phyloP scores from a whole-genome alignment of 805 yeast species.

The Cyberlindnera maritima region DNA sequence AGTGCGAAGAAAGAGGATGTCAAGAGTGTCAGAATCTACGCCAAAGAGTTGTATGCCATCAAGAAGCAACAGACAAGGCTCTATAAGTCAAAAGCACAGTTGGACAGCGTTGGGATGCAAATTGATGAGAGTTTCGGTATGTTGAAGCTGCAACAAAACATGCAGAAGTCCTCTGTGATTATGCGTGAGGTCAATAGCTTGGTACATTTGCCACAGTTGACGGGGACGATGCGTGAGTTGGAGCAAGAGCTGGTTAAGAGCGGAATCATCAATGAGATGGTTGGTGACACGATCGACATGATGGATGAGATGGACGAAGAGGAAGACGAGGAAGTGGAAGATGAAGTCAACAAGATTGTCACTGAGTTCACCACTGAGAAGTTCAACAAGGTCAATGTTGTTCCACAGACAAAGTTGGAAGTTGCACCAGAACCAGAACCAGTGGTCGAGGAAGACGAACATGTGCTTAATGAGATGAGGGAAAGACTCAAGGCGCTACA shows the following conservation, averaged over 20 bases:
- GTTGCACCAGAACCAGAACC: constrained; percentile 16
- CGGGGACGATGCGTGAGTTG: constrained; percentile 79
- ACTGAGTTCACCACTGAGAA: constrained; percentile 43
- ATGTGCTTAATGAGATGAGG: constrained; percentile 80
- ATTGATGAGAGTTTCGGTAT: constrained; percentile 88
- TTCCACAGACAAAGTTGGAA: constrained; percentile 30
- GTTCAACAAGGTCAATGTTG: constrained; percentile 35
- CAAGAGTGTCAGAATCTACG: constrained; percentile 74
- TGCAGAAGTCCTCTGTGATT: constrained; percentile 72
- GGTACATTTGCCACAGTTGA: constrained; percentile 74
- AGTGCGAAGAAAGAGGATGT: constrained; percentile 75
- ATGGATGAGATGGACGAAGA: constrained; percentile 64
- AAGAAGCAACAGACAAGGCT: constrained; percentile 73
- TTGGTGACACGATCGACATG: constrained; percentile 80
- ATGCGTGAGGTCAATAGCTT: constrained; percentile 87
- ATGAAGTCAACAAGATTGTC: constrained; percentile 61
- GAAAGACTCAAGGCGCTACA: constrained; percentile 85
- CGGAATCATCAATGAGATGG: constrained; percentile 92
- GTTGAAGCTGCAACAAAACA: constrained; percentile 76
- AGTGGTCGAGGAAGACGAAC: constrained; percentile 72
- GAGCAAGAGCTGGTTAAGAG: constrained; percentile 84
- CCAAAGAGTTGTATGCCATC: constrained; percentile 73
- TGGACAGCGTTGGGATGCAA: constrained; percentile 84
- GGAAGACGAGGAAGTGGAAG: constrained; percentile 62
- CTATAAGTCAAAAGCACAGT: constrained; percentile 77